phyloP scores from a whole-genome alignment of 2,329 filamentous ascomycete species.

The Ascochyta fabae region DNA sequence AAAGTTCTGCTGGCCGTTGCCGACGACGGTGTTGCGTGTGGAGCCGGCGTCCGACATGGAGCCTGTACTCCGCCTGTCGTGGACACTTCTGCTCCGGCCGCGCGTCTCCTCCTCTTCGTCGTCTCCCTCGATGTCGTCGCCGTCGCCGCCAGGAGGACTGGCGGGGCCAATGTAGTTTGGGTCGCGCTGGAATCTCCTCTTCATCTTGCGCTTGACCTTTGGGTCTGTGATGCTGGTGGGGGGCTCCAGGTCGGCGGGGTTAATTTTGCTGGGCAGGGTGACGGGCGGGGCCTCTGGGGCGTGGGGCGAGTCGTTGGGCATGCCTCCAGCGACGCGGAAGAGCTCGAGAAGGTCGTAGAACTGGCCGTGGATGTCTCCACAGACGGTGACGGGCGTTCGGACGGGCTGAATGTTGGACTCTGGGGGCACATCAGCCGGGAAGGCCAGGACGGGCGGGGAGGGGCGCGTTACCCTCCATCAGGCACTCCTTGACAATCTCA shows the following conservation, averaged over 20 bases:
- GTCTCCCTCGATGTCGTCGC: slow-evolving; percentile 51
- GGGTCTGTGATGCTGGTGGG: slow-evolving; percentile 88
- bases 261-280: slow-evolving; percentile 71
- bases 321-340: slow-evolving; percentile 94
- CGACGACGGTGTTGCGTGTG: slow-evolving; percentile 50
- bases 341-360: slow-evolving; percentile 98
- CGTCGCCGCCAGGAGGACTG: slow-evolving; percentile 57
- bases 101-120: slow-evolving; percentile 58
- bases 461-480: slow-evolving; percentile 83
- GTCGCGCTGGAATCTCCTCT: slow-evolving; percentile 59
- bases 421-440: slow-evolving; percentile 46
- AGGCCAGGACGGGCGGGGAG: neutral
- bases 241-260: slow-evolving; percentile 89
- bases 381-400: slow-evolving; percentile 92
- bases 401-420: slow-evolving; percentile 99
- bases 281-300: slow-evolving; percentile 71
- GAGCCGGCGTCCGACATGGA: slow-evolving; percentile 51
- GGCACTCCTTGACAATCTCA: slow-evolving; percentile 97
- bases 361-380: slow-evolving; percentile 97
- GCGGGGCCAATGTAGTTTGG: slow-evolving; percentile 61
- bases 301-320: slow-evolving; percentile 77
- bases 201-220: slow-evolving; percentile 85
- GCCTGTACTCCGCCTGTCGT: slow-evolving; percentile 49
- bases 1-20: slow-evolving; percentile 70
- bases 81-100: slow-evolving; percentile 53